Evolutionary conservation across 2,329 filamentous ascomycete genomes (phyloP).

Genomic region (Helicocarpus griseus): DNA sequence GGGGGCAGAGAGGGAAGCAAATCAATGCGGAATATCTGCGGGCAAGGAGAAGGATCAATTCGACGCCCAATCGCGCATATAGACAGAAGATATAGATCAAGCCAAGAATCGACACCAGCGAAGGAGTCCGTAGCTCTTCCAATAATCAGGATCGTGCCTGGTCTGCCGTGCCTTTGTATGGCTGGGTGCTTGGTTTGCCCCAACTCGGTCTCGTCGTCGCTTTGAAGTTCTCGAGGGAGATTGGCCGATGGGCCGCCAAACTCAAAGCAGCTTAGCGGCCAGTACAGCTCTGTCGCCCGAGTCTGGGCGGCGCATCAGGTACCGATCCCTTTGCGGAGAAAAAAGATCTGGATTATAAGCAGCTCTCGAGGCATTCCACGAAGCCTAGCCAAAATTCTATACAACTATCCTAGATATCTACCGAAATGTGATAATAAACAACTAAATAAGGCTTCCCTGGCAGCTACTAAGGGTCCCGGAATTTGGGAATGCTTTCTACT

Average conservation of each 20-base stretch:
- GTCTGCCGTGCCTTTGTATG: background rate
- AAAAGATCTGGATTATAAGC: too few relatives aligned
- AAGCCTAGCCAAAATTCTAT: background rate
- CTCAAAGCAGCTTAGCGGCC: constrained; percentile 3
- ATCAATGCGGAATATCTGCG: constrained; percentile 1
- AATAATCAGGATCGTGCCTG: background rate
- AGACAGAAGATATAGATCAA: background rate
- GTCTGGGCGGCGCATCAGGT: background rate
- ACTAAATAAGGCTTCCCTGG: too few relatives aligned
- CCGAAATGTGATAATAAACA: background rate
- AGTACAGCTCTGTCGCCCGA: background rate
- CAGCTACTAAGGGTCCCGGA: too few relatives aligned
- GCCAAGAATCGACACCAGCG: background rate
- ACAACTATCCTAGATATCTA: background rate
- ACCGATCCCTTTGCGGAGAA: background rate
- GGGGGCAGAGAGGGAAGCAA: background rate
- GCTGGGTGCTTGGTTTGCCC: background rate
- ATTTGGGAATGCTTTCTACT: too few relatives aligned
- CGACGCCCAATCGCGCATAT: background rate
- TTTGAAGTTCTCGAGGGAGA: constrained; percentile 3
- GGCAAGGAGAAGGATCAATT: background rate
- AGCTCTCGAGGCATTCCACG: too few relatives aligned
- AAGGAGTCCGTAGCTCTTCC: background rate
- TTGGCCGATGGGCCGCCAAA: background rate
- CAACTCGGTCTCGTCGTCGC: constrained; percentile 11